These are phyloP conservation scores for Fraxinus floribunda DNA, from an alignment of 305 asterid genomes.

Conservation along the genomic window DNA sequence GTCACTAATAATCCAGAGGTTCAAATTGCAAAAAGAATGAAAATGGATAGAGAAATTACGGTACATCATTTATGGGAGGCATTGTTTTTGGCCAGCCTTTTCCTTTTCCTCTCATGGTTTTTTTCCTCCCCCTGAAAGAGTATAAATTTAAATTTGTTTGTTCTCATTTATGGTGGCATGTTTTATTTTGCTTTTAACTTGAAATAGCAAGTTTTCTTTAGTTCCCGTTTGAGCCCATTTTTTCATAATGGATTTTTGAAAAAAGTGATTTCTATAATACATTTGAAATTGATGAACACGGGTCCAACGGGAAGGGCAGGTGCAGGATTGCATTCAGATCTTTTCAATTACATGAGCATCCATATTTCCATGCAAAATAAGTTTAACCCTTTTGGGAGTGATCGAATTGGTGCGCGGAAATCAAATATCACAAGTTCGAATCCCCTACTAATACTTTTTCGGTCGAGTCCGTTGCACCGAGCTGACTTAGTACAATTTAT, in stretches of 20 bases:
- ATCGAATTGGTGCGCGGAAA: too few species aligned
- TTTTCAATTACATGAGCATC: not conserved
- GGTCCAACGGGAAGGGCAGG: too few species aligned
- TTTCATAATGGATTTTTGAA: too few species aligned
- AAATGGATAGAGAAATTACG: conserved; percentile 82
- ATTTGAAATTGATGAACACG: not conserved
- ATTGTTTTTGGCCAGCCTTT: conserved; percentile 1
- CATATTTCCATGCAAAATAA: not conserved
- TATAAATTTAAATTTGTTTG: conserved; percentile 16
- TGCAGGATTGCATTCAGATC: not conserved
- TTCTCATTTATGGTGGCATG: conserved; percentile 54
- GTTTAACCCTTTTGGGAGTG: too few species aligned
- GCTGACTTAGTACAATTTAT: too few species aligned
- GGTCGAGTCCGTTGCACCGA: too few species aligned
- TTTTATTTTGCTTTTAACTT: conserved; percentile 60
- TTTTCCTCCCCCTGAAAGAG: not conserved
- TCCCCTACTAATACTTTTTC: too few species aligned
- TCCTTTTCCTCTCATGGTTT: not conserved
- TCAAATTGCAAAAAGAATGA: conserved; percentile 70
- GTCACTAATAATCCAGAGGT: conserved; percentile 50
- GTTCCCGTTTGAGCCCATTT: not conserved
- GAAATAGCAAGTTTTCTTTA: conserved; percentile 38
- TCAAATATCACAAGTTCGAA: too few species aligned
- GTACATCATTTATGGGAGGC: conserved; percentile 40
- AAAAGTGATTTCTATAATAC: too few species aligned